Conservation (phyloP, 768 basidiomycete species). For the Leccinum olivaceopallidum region DNA sequence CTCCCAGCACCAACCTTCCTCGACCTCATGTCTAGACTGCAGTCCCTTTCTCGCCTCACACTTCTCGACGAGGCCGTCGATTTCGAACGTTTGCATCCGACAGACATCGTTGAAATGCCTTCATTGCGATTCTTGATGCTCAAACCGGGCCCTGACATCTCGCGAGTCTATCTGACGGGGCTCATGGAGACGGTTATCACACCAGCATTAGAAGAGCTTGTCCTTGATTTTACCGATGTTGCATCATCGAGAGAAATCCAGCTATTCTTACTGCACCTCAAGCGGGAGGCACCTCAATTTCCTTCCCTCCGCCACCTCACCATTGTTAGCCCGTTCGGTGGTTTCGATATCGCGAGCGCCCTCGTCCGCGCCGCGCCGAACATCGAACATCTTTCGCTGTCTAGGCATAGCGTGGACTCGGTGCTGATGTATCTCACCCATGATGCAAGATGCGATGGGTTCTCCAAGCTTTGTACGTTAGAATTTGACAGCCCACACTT, state of each 20-base stretch:
- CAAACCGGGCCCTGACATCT: constrained; percentile 30
- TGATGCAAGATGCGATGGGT: constrained; percentile 29
- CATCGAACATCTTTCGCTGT: constrained; percentile 25
- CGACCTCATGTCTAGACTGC: constrained; percentile 24
- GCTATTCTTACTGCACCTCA: constrained; percentile 30
- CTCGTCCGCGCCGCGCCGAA: constrained; percentile 28
- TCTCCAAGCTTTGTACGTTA: constrained; percentile 20
- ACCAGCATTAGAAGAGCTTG: constrained; percentile 26
- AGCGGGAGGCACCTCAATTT: constrained; percentile 28
- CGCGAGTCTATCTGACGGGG: constrained; percentile 28
- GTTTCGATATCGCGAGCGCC: constrained; percentile 23
- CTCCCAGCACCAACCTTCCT: constrained; percentile 23
- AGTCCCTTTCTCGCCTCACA: constrained; percentile 22
- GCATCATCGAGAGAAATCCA: constrained; percentile 30
- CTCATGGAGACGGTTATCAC: constrained; percentile 25
- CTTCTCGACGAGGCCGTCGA: constrained; percentile 31
- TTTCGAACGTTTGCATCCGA: constrained; percentile 19
- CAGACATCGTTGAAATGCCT: constrained; percentile 16
- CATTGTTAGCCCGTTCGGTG: constrained; percentile 27
- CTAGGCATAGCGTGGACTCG: constrained; percentile 26
- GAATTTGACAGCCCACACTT: constrained; percentile 28
- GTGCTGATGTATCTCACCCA: constrained; percentile 34
- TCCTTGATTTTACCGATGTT: constrained; percentile 27
- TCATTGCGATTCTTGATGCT: constrained; percentile 22
- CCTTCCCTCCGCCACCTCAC: constrained; percentile 24